Conservation (phyloP, 2,329 filamentous ascomycete species). For the Pseudogymnoascus sp. region DNA sequence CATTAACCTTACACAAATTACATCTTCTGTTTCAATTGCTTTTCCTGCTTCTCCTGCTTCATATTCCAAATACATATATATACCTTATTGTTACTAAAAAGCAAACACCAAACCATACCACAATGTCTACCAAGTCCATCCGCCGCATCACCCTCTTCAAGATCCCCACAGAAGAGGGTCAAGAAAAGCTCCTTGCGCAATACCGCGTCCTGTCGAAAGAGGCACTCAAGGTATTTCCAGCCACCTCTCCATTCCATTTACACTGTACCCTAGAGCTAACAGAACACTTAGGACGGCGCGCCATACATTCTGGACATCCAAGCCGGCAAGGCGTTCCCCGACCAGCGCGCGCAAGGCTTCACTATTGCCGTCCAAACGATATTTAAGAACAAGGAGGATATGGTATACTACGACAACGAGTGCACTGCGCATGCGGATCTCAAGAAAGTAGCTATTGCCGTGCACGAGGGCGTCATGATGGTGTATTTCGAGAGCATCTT, state of each 20-base stretch:
- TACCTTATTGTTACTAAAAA: not conserved
- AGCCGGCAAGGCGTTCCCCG: slow-evolving; percentile 39
- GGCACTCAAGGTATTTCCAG: slow-evolving; percentile 33
- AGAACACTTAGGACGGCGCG: slow-evolving; percentile 41
- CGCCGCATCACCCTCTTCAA: slow-evolving; percentile 48
- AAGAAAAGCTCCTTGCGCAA: slow-evolving; percentile 35
- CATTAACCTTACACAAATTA: not conserved
- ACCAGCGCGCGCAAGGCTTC: slow-evolving; percentile 46
- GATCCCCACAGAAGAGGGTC: slow-evolving; percentile 38
- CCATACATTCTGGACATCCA: slow-evolving; percentile 46
- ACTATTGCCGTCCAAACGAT: slow-evolving; percentile 44
- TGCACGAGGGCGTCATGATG: slow-evolving; percentile 18
- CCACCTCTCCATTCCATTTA: not conserved
- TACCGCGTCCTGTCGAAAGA: slow-evolving; percentile 29
- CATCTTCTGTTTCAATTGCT: not conserved
- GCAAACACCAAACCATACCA: slow-evolving; percentile 18
- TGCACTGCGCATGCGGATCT: slow-evolving; percentile 46
- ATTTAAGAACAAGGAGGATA: slow-evolving; percentile 48
- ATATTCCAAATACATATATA: not conserved
- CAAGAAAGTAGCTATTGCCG: slow-evolving; percentile 27
- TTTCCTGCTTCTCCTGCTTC: too few relatives aligned
- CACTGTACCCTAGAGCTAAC: not conserved
- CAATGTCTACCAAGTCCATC: slow-evolving; percentile 26
- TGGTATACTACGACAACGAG: slow-evolving; percentile 50
- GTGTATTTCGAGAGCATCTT: slow-evolving; percentile 14